Conservation (phyloP, 768 basidiomycete species). For the Xerocomellus dryophilus region DNA sequence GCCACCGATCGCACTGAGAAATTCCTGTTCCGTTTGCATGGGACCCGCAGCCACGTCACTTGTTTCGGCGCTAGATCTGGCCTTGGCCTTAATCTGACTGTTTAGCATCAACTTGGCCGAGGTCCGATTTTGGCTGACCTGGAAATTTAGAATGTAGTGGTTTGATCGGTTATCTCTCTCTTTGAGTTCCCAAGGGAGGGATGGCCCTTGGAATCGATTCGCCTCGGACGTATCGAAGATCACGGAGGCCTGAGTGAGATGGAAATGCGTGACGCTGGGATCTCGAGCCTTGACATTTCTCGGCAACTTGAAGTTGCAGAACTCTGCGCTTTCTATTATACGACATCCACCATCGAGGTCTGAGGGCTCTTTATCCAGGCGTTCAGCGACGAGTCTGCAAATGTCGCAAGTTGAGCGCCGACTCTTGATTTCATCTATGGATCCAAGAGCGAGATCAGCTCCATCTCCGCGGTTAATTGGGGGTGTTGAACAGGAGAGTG, state of each 20-base stretch:
- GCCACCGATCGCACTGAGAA: constrained; percentile 5
- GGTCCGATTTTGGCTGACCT: background rate
- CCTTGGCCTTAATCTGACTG: background rate
- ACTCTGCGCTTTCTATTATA: background rate
- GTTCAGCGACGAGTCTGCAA: constrained; percentile 12
- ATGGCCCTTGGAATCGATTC: background rate
- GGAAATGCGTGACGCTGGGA: constrained; percentile 10
- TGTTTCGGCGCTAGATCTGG: background rate
- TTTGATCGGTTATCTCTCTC: background rate
- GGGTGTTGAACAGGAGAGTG: background rate
- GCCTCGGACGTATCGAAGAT: background rate
- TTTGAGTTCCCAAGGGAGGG: constrained; percentile 13
- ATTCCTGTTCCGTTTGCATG: background rate
- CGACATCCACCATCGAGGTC: constrained; percentile 6
- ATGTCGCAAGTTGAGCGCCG: constrained; percentile 11
- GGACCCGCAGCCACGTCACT: background rate
- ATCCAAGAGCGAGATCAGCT: constrained; percentile 3
- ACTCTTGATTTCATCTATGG: constrained; percentile 11
- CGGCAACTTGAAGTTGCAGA: constrained; percentile 10
- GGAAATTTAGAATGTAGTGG: constrained; percentile 8
- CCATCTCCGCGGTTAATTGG: background rate
- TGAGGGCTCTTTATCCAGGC: constrained; percentile 9
- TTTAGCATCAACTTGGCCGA: background rate
- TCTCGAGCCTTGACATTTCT: background rate
- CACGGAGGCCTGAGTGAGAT: constrained; percentile 7